phyloP scores from a whole-genome alignment of 768 basidiomycete genomes.

The Psilocybe tampanensis region DNA sequence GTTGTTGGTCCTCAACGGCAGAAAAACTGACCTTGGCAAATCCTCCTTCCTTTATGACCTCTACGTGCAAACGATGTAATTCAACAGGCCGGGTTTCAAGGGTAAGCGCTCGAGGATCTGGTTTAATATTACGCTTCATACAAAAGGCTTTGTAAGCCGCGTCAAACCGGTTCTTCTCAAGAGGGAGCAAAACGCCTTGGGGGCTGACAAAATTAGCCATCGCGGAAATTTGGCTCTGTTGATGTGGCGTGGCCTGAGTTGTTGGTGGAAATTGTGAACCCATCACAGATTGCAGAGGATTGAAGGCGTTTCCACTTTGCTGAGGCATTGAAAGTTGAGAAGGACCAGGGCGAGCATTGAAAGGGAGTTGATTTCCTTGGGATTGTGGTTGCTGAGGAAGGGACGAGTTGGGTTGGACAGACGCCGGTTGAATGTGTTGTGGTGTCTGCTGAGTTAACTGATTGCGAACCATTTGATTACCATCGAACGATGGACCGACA shows the following conservation, averaged over 20 bases:
- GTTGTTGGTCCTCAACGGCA: neutral
- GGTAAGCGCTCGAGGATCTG: constrained; percentile 42
- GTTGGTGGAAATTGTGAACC: constrained; percentile 18
- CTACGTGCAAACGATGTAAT: constrained; percentile 56
- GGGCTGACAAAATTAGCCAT: constrained; percentile 4
- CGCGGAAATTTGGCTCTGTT: constrained; percentile 8
- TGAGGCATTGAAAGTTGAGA: constrained; percentile 19
- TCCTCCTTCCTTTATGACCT: constrained; percentile 65
- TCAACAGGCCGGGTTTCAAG: constrained; percentile 63
- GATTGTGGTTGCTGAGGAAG: constrained; percentile 21
- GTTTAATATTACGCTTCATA: constrained; percentile 38
- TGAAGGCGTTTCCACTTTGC: constrained; percentile 17
- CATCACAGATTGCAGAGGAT: constrained; percentile 6
- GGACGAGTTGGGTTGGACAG: constrained; percentile 26
- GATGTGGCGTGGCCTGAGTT: constrained; percentile 16
- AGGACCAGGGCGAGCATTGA: constrained; percentile 22
- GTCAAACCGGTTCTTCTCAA: constrained; percentile 56
- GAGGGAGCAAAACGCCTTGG: constrained; percentile 7
- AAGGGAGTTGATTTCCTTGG: constrained; percentile 20
- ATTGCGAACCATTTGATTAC: constrained; percentile 5
- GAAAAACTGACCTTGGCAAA: constrained; percentile 39
- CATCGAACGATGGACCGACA: constrained; percentile 4
- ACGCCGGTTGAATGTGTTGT: constrained; percentile 26
- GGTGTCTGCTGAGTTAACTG: constrained; percentile 15
- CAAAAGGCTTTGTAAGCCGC: constrained; percentile 51